phyloP scores from a whole-genome alignment of 139 green algal genomes.

The Deuterostichococcus epilithicus region DNA sequence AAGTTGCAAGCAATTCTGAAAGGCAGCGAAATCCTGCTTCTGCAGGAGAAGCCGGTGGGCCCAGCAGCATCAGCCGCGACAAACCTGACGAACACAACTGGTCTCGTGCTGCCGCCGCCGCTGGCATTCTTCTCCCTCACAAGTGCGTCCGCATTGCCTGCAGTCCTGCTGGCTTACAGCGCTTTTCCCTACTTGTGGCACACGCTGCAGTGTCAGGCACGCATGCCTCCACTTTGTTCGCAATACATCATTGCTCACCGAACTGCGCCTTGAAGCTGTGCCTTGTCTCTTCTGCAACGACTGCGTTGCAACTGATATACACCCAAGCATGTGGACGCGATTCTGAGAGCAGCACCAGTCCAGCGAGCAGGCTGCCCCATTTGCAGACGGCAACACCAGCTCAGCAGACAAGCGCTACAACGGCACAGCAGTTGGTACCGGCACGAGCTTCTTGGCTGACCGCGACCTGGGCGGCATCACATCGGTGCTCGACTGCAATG shows the following conservation, averaged over 20 bases:
- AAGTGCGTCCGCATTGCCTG: background rate
- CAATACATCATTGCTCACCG: too few relatives aligned
- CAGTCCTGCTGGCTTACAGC: conserved; percentile 15
- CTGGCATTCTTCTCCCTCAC: conserved; percentile 24
- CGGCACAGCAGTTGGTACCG: background rate
- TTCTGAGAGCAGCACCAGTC: too few relatives aligned
- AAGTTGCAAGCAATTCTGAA: too few relatives aligned
- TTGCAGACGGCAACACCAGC: background rate
- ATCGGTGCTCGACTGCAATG: background rate
- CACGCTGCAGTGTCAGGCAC: too few relatives aligned
- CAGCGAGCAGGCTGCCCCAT: too few relatives aligned
- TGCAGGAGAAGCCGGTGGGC: background rate
- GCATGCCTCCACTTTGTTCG: too few relatives aligned
- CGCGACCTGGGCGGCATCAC: background rate
- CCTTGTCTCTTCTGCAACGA: too few relatives aligned
- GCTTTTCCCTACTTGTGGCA: too few relatives aligned
- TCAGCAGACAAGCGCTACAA: background rate
- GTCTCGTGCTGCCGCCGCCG: background rate
- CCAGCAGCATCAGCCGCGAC: conserved; percentile 1
- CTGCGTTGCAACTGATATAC: too few relatives aligned
- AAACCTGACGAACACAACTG: conserved; percentile 6
- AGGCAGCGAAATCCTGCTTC: background rate
- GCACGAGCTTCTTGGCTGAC: background rate
- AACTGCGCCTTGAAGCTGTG: too few relatives aligned
- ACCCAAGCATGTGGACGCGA: too few relatives aligned